Conservation (phyloP, 768 basidiomycete species). For the Tephrocybe sp. region DNA sequence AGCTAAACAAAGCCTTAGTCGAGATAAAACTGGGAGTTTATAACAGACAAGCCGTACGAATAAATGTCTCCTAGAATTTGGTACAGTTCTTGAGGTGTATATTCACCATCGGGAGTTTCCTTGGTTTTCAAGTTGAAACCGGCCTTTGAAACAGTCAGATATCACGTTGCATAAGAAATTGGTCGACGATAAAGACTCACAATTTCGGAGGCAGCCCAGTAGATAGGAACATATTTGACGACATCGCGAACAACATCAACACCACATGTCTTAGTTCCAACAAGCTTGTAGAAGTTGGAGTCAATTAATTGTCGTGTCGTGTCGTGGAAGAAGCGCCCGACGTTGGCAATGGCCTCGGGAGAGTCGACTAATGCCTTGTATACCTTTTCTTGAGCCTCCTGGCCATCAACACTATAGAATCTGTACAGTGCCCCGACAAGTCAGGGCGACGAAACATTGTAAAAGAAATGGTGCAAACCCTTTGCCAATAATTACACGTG, state of each 20-base stretch:
- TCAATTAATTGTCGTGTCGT: constrained; percentile 59
- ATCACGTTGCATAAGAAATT: neutral
- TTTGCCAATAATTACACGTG: constrained; percentile 51
- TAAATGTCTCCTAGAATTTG: constrained; percentile 69
- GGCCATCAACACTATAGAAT: constrained; percentile 62
- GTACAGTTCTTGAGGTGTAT: constrained; percentile 60
- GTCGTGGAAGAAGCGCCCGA: constrained; percentile 62
- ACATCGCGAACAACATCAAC: constrained; percentile 73
- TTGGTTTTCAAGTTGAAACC: constrained; percentile 69
- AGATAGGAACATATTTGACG: constrained; percentile 58
- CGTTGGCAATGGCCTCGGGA: constrained; percentile 44
- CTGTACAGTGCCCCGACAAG: constrained; percentile 29
- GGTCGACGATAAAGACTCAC: constrained; percentile 32
- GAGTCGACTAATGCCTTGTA: constrained; percentile 43
- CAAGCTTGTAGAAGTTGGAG: constrained; percentile 50
- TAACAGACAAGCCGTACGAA: constrained; percentile 38
- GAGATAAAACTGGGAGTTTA: no score
- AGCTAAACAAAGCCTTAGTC: constrained; percentile 39
- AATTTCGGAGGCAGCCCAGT: constrained; percentile 69
- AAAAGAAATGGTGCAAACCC: constrained; percentile 40
- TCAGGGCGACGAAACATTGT: constrained; percentile 8
- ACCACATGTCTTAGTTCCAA: constrained; percentile 47
- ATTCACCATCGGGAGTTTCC: constrained; percentile 49
- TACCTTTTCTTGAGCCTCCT: constrained; percentile 48
- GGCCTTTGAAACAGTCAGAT: constrained; percentile 39